Evolutionary conservation across 106 monocot species (phyloP), one percentile per base, ranked within the genome.

Genomic region (Dioscorea alata): DNA sequence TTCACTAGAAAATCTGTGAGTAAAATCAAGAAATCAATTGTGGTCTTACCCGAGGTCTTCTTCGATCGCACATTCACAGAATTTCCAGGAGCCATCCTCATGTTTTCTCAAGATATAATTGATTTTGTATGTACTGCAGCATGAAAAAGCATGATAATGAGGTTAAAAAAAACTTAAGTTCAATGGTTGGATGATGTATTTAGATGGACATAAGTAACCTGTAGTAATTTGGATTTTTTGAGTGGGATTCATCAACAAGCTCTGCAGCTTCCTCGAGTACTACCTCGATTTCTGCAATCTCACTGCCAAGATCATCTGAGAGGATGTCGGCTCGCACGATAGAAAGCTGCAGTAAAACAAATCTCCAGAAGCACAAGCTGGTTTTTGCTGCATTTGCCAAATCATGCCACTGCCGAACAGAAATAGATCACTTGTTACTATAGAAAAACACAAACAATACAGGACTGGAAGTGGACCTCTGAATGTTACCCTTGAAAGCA

Each of bases 181-280:
- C 9, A 60, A 25, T 28, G 1, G 9, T 15, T 31, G 63, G 16
- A 63, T 31, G 0, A 33, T 49, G 66, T 23, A 15, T n/a, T 31
- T 51, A 17, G 4, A 0, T 49, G 48, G 15, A 24, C 32, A 8
- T n/a, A 63, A 63, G 33, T 25, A 62, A 97, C 96, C 96, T 92
- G 82, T 92, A 89, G 74, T 97, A 97, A 64, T 81, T 87, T 24
- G 80, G 78, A 57, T 84, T 92, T 64, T 76, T 83, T 13, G 64
- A 77, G 42, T 85, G 82, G 65, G 74, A 71, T 28, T 71, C 82
- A 74, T 89, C 86, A 20, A 92, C 81, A 78, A 99, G 86, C 61
- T 99, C 92, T 57, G 97, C 92, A 42, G 97, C 97, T 87, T 99
- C 97, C 76, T 99, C 89, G 67, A 99, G 50, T 48, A 85, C 51